Percentiles rank a stretch among this genome's conserved stretches.
Evolutionary conservation across 345 rosid species (phyloP).

Genomic region (Tarenaya hassleriana): DNA sequence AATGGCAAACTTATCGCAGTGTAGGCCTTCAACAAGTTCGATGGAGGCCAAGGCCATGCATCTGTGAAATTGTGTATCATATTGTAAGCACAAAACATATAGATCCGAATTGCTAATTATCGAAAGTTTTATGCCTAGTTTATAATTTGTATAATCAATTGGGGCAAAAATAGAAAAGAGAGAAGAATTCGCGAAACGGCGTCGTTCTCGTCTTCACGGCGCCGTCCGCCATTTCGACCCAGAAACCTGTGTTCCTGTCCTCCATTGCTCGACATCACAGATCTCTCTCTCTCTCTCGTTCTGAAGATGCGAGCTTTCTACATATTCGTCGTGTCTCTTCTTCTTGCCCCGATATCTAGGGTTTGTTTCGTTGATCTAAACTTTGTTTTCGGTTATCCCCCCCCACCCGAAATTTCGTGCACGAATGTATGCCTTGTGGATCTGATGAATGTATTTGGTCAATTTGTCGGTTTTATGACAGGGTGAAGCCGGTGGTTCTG

Average conservation of each 20-base stretch:
- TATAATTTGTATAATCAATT: too few species aligned
- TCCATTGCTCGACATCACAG: conserved; percentile 23
- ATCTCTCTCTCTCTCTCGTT: conserved; percentile 22
- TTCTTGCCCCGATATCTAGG: conserved; percentile 37
- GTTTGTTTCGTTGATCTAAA: conserved; percentile 26
- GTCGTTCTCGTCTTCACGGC: not conserved
- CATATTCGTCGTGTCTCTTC: conserved; percentile 39
- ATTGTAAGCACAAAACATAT: too few species aligned
- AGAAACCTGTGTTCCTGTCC: conserved; percentile 22
- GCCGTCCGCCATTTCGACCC: conserved; percentile 18
- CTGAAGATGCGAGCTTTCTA: conserved; percentile 38
- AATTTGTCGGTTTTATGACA: conserved; percentile 33
- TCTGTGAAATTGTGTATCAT: too few species aligned
- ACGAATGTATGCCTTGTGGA: conserved; percentile 19
- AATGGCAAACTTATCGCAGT: too few species aligned
- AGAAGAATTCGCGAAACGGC: too few species aligned
- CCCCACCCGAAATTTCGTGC: not conserved
- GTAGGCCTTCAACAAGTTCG: too few species aligned
- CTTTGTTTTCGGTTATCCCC: conserved; percentile 8
- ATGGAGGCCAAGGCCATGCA: too few species aligned
- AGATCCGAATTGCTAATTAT: too few species aligned
- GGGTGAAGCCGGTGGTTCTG: conserved; percentile 57
- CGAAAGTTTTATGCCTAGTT: too few species aligned
- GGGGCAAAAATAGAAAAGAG: too few species aligned
- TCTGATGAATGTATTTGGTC: conserved; percentile 21